phyloP scores from a whole-genome alignment of 257 asterid genomes.

The Perilla frutescens region DNA sequence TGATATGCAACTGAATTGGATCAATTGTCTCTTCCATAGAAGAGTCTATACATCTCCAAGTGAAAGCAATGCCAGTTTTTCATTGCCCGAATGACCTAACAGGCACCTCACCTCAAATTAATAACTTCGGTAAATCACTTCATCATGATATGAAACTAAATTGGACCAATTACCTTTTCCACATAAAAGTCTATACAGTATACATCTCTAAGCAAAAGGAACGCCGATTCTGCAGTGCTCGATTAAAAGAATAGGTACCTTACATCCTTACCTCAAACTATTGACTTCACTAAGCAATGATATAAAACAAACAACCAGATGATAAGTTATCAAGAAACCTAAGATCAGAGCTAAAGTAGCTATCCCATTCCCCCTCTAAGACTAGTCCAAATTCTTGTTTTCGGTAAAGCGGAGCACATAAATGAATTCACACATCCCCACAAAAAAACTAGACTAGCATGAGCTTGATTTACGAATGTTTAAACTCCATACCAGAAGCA shows the following conservation, averaged over 20 bases:
- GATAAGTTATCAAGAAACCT: not conserved
- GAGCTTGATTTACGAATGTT: not conserved
- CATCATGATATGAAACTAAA: not conserved
- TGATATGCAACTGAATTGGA: not conserved
- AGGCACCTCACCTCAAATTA: not conserved
- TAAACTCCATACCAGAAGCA: not conserved
- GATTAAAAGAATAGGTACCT: not conserved
- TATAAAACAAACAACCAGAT: not conserved
- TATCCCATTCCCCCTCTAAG: not conserved
- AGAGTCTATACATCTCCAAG: not conserved
- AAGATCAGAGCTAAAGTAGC: constrained; percentile 6
- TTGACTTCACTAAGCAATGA: not conserved
- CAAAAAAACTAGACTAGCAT: not conserved
- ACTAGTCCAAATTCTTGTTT: not conserved
- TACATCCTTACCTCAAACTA: not conserved
- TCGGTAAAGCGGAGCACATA: not conserved
- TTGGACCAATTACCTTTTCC: not conserved
- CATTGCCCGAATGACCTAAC: not conserved
- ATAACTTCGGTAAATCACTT: not conserved
- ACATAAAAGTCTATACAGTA: not conserved
- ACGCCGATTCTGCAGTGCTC: not conserved
- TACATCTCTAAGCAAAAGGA: not conserved
- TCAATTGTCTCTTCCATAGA: not conserved
- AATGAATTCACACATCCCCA: not conserved
- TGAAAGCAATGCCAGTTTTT: not conserved